Conservation (phyloP, 768 basidiomycete species). For the Boletus coccyginus region DNA sequence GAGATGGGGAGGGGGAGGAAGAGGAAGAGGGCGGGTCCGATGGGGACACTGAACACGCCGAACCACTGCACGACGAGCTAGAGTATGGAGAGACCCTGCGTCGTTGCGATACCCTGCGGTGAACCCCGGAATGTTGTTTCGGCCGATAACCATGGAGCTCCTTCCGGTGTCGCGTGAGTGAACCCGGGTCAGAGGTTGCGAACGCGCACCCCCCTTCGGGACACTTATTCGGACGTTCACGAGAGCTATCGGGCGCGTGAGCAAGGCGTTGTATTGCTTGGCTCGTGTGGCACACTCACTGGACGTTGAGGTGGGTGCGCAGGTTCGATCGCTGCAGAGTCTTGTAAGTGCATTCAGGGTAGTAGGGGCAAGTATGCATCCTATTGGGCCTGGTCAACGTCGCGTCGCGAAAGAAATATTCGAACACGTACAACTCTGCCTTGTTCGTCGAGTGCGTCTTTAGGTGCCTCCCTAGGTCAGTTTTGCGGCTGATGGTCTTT, state of each 20-base stretch:
- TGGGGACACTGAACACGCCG: background rate
- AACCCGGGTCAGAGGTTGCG: background rate
- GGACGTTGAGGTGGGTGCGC: constrained; percentile 25
- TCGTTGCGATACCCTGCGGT: background rate
- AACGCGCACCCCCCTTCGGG: background rate
- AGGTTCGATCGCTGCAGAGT: constrained; percentile 18
- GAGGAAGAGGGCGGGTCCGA: background rate
- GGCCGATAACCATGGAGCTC: constrained; percentile 2
- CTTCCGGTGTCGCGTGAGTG: background rate
- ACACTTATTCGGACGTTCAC: constrained; percentile 1
- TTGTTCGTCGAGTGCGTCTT: constrained; percentile 20
- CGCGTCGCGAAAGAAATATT: background rate
- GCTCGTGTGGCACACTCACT: constrained; percentile 24
- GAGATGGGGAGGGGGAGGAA: background rate
- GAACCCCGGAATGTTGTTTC: background rate
- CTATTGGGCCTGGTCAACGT: constrained; percentile 15
- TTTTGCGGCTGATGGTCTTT: constrained; percentile 17
- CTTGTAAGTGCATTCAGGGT: constrained; percentile 15
- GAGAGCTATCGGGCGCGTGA: constrained; percentile 10
- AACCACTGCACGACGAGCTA: background rate
- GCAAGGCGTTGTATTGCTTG: background rate
- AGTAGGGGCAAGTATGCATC: constrained; percentile 21
- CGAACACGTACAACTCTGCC: constrained; percentile 24
- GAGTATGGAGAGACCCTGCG: constrained; percentile 7
- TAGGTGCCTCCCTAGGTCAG: constrained; percentile 31